Conservation (phyloP, 805 yeast species). For the Teunomyces aglyptinius region DNA sequence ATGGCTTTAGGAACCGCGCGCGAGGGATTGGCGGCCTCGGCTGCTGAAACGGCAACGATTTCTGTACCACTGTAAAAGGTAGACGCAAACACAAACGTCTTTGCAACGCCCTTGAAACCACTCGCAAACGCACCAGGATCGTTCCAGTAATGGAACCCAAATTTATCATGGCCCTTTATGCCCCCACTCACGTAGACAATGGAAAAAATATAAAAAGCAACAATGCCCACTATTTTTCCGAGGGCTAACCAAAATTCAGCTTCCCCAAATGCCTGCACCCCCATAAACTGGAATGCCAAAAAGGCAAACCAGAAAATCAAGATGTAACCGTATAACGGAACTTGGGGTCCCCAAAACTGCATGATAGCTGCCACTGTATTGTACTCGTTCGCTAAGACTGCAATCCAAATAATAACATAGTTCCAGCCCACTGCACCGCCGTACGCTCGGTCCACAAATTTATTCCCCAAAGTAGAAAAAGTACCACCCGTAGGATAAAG, state of each 20-base stretch:
- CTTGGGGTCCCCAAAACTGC: constrained; percentile 48
- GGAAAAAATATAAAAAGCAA: constrained; percentile 51
- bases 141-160: constrained; percentile 44
- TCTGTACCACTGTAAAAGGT: constrained; percentile 62
- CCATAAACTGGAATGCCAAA: constrained; percentile 48
- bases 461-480: constrained; percentile 51
- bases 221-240: constrained; percentile 45
- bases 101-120: constrained; percentile 56
- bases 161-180: constrained; percentile 33
- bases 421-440: constrained; percentile 57
- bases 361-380: constrained; percentile 51
- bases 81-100: constrained; percentile 57
- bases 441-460: constrained; percentile 52
- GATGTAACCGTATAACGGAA: constrained; percentile 56
- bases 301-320: constrained; percentile 53
- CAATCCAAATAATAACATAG: constrained; percentile 56
- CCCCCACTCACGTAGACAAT: constrained; percentile 47
- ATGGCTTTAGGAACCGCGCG: constrained; percentile 58
- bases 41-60: constrained; percentile 56
- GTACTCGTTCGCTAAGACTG: constrained; percentile 54
- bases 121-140: constrained; percentile 42
- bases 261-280: constrained; percentile 57
- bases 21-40: constrained; percentile 59
- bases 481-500: constrained; percentile 51
- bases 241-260: constrained; percentile 54